Percentiles rank a stretch among this genome's conserved stretches.
phyloP scores from a whole-genome alignment of 257 asterid genomes.

The Mentha longifolia region DNA sequence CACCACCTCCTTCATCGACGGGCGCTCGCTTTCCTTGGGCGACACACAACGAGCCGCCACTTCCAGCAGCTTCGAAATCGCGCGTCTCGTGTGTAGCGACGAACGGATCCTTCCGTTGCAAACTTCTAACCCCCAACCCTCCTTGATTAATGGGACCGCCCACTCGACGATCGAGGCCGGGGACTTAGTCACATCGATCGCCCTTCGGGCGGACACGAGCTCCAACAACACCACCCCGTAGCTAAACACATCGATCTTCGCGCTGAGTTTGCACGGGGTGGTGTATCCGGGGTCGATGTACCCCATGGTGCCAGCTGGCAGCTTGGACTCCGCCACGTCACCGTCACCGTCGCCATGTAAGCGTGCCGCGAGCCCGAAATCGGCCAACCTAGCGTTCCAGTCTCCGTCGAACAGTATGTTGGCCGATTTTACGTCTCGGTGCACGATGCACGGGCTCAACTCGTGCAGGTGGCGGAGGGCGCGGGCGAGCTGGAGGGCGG shows the following conservation, averaged over 20 bases:
- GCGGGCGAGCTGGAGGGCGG: constrained; percentile 54
- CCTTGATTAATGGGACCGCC: constrained; percentile 54
- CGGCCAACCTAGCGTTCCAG: constrained; percentile 64
- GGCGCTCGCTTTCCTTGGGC: constrained; percentile 39
- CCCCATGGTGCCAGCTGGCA: constrained; percentile 80
- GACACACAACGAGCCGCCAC: constrained; percentile 61
- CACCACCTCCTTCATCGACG: constrained; percentile 56
- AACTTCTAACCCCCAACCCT: constrained; percentile 41
- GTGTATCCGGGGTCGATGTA: constrained; percentile 74
- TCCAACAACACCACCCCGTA: constrained; percentile 72
- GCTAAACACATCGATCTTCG: constrained; percentile 67
- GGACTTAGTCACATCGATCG: constrained; percentile 51
- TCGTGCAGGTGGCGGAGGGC: constrained; percentile 57
- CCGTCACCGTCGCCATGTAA: constrained; percentile 24
- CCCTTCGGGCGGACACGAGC: constrained; percentile 56
- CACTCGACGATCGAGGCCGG: constrained; percentile 71
- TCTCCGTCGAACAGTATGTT: constrained; percentile 54
- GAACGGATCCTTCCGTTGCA: constrained; percentile 45
- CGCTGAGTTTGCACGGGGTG: constrained; percentile 58
- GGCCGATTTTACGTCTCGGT: constrained; percentile 73
- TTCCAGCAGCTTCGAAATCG: constrained; percentile 35
- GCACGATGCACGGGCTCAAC: constrained; percentile 49
- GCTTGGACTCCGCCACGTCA: constrained; percentile 28
- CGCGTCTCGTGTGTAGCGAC: constrained; percentile 38
- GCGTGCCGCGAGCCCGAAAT: constrained; percentile 61